Percentiles rank a stretch among this genome's conserved stretches.
These are phyloP conservation scores for Fusarium nisikadoi DNA, from an alignment of 2,329 filamentous ascomycete genomes.

Conservation along the genomic window DNA sequence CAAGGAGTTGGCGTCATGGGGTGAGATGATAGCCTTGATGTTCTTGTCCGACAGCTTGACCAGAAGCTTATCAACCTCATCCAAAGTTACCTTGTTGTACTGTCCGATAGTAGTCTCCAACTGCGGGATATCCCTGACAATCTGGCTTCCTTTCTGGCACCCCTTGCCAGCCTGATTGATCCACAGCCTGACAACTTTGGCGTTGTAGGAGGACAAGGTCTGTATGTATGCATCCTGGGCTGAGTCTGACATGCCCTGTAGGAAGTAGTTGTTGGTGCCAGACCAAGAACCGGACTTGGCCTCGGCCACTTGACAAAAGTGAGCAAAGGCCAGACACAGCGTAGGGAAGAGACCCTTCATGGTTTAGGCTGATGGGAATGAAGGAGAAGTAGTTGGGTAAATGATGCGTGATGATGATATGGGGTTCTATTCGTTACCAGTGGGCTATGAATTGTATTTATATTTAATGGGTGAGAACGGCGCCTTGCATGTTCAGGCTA, in stretches of 20 bases:
- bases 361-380: accelerated
- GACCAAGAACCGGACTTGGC: neutral
- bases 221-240: neutral
- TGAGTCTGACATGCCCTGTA: neutral
- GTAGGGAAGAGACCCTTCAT: neutral
- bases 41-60: neutral
- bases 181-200: neutral
- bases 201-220: neutral
- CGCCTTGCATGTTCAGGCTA: neutral
- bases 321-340: accelerated
- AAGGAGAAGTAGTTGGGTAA: accelerated
- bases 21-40: neutral
- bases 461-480: accelerated
- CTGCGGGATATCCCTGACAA: neutral
- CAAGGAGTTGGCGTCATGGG: neutral
- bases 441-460: accelerated
- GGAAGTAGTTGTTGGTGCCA: neutral
- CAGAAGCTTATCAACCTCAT: neutral
- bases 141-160: neutral
- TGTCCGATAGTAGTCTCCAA: neutral
- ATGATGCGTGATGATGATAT: accelerated
- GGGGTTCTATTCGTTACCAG: accelerated
- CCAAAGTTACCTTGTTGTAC: neutral
- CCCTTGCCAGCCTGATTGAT: neutral
- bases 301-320: neutral